A percentile compares a stretch with the other conserved stretches of the same genome.
These are phyloP conservation scores for Linnemannia elongata DNA, from an alignment of 192 early-diverging fungal species.

Conservation along the genomic window DNA sequence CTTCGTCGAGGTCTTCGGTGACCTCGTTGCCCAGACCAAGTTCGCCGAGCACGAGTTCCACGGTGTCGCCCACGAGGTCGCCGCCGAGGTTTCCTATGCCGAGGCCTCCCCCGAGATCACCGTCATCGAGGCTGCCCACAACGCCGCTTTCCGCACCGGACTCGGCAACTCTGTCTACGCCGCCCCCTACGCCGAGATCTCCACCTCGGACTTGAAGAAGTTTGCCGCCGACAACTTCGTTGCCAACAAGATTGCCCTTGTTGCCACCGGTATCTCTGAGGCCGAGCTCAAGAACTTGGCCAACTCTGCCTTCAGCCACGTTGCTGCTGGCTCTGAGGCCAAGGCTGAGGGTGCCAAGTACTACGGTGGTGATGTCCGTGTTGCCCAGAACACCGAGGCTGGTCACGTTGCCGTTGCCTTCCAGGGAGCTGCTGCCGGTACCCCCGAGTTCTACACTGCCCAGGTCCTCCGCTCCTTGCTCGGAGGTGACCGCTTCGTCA, in stretches of 20 bases:
- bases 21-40: slow-evolving; percentile 83
- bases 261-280: slow-evolving; percentile 87
- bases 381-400: slow-evolving; percentile 68
- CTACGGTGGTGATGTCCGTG: slow-evolving; percentile 87
- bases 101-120: slow-evolving; percentile 72
- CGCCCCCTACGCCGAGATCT: slow-evolving; percentile 69
- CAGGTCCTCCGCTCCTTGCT: slow-evolving; percentile 73
- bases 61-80: slow-evolving; percentile 72
- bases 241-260: slow-evolving; percentile 82
- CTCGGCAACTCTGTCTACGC: slow-evolving; percentile 97
- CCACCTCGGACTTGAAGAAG: slow-evolving; percentile 76
- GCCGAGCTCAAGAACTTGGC: slow-evolving; percentile 77
- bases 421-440: slow-evolving; percentile 71
- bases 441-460: slow-evolving; percentile 74
- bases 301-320: slow-evolving; percentile 67
- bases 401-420: slow-evolving; percentile 89
- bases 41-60: slow-evolving; percentile 91
- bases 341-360: slow-evolving; percentile 71
- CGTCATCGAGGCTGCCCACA: slow-evolving; percentile 86
- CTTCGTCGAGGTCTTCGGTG: slow-evolving; percentile 88
- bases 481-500: slow-evolving; percentile 71
- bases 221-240: slow-evolving; percentile 82
- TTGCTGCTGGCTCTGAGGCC: slow-evolving; percentile 58
- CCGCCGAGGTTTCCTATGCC: slow-evolving; percentile 75
- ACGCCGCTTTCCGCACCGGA: slow-evolving; percentile 92